Evolutionary conservation across 2,329 filamentous ascomycete genomes (phyloP), one percentile per base, ranked within the genome.

Genomic region (Aspergillus tanneri): DNA sequence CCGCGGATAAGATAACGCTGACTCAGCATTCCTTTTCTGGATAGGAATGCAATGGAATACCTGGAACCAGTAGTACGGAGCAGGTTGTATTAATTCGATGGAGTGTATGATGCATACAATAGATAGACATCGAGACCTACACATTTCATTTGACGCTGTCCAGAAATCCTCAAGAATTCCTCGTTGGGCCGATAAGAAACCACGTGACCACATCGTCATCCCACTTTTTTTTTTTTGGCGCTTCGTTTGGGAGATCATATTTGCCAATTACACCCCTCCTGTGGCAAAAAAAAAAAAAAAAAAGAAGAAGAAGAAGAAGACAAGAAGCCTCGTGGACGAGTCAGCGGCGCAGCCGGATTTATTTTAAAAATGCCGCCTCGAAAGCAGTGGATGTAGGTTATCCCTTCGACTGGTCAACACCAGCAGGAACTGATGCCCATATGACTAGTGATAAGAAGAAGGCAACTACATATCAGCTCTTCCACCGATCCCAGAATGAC

Each of bases 401-500:
- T 22, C 28, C 19, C 14, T 25, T 8, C 32, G n/a, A n/a, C n/a
- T n/a, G n/a, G n/a, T n/a, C n/a, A n/a, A 25, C 21, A 2, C 14
- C 2, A 12, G 11, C 23, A 21, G 23, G 5, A 3, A 50, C 9
- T 22, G 6, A n/a, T 19, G 19, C 40, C 27, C 45, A 35, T 39
- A 69, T 61, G 54, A 51, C 43, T 65, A 85, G 83, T 60, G 82
- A 96, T 77, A 96, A 96, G 77, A 95, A 96, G 73, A 87, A 82
- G 52, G 91, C 93, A 61, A 87, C 88, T 69, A 93, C 91, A 73
- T 97, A 95, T 73, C 87, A 87, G 60, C 87, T 99, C 68, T 90
- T 97, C 62, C 89, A 96, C 74, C 89, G 93, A 65, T 89, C 92
- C 25, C 95, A 99, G 74, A 90, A 96, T 83, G 93, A 99, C 71